Evolutionary conservation across 2,329 filamentous ascomycete genomes (phyloP).

Genomic region (Delphinella strobiligena): DNA sequence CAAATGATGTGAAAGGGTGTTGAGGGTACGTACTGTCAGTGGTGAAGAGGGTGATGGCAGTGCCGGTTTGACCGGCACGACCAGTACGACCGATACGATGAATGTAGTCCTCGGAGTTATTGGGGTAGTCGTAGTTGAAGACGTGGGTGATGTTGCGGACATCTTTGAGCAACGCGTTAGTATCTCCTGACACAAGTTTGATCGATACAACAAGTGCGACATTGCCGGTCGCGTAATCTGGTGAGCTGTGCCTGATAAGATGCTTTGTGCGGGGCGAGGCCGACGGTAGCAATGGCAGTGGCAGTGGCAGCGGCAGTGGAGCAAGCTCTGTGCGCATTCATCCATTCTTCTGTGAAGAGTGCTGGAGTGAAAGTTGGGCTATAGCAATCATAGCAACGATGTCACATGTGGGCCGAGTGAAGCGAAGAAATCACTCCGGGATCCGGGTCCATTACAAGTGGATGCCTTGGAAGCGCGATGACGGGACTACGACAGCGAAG

Average conservation of each 20-base stretch:
- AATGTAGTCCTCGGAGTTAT: conserved; percentile 66
- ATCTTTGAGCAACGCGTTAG: conserved; percentile 78
- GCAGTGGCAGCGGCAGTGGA: neutral
- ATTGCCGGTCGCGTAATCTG: conserved; percentile 38
- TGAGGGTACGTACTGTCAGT: conserved; percentile 75
- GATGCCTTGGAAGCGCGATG: conserved; percentile 54
- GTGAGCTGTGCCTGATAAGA: conserved; percentile 17
- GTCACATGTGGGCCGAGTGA: conserved; percentile 35
- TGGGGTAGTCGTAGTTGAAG: conserved; percentile 99
- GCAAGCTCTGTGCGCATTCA: conserved; percentile 29
- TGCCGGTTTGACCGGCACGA: conserved; percentile 76
- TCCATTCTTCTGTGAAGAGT: neutral
- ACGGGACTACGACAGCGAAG: conserved; percentile 7
- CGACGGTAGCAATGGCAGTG: neutral
- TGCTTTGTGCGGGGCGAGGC: conserved; percentile 1
- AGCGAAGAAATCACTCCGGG: conserved; percentile 31
- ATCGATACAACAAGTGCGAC: conserved; percentile 31
- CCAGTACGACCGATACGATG: conserved; percentile 58
- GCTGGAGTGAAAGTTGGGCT: conserved; percentile 9
- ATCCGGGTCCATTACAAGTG: conserved; percentile 34
- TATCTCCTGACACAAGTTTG: conserved; percentile 33
- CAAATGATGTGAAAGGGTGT: conserved; percentile 8
- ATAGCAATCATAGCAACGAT: conserved; percentile 22
- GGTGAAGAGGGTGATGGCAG: conserved; percentile 96
- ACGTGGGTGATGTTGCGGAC: conserved; percentile 99